Percentiles rank a stretch among this genome's conserved stretches.
Conservation (phyloP, 352 stramenopile species). For the Globisporangium lucens region DNA sequence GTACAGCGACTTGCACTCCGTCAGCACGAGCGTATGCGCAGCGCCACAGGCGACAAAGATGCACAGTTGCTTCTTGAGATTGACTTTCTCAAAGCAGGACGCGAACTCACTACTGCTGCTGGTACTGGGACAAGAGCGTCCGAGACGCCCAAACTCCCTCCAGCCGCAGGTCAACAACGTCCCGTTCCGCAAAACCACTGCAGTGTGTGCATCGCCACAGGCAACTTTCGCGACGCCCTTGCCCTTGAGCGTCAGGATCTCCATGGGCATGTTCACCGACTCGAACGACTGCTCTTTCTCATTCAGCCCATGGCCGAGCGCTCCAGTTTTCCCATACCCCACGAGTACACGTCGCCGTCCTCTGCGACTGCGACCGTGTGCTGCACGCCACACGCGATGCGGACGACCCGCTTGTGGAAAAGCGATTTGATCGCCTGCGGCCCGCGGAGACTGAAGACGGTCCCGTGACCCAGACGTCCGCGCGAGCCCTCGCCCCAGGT, state of each 20-base stretch:
- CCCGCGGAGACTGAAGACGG: background rate
- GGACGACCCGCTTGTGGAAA: slow-evolving; percentile 56
- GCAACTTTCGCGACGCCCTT: slow-evolving; percentile 37
- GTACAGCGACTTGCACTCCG: slow-evolving; percentile 31
- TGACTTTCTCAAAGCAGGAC: slow-evolving; percentile 40
- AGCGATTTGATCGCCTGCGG: slow-evolving; percentile 39
- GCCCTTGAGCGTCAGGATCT: slow-evolving; percentile 43
- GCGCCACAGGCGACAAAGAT: slow-evolving; percentile 58
- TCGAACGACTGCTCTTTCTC: slow-evolving; percentile 32
- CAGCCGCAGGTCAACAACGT: slow-evolving; percentile 61
- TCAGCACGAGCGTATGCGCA: slow-evolving; percentile 56
- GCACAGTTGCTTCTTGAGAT: slow-evolving; percentile 24
- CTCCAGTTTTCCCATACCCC: slow-evolving; percentile 49
- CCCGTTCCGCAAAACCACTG: slow-evolving; percentile 38
- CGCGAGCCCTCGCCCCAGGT: slow-evolving; percentile 63
- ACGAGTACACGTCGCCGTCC: slow-evolving; percentile 65
- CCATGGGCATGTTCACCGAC: slow-evolving; percentile 38
- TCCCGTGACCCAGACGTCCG: slow-evolving; percentile 31
- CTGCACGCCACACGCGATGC: slow-evolving; percentile 55
- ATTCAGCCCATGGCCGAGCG: slow-evolving; percentile 50
- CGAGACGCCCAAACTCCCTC: slow-evolving; percentile 51
- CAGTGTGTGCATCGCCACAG: slow-evolving; percentile 65
- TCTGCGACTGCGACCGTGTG: slow-evolving; percentile 62
- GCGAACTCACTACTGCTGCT: slow-evolving; percentile 21
- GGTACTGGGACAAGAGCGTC: slow-evolving; percentile 16